Conservation (phyloP, 768 basidiomycete genomes). For the Russula virescens region DNA sequence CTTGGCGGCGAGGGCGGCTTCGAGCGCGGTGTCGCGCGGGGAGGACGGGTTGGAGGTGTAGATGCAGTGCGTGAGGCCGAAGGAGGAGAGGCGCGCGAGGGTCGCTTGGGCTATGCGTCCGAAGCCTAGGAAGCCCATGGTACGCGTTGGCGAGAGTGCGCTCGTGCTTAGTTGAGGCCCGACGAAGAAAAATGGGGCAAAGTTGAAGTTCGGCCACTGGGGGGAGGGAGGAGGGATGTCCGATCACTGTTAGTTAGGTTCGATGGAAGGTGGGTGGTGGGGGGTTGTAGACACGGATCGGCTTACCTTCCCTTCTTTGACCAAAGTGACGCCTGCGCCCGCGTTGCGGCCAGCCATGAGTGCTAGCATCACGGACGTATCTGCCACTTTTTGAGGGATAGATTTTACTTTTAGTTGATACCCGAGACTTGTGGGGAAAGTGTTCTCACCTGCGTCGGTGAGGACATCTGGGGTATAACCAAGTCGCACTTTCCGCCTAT, state of each 20-base stretch:
- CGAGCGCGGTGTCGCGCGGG: conserved; percentile 35
- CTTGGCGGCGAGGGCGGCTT: conserved; percentile 32
- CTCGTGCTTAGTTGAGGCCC: conserved; percentile 73
- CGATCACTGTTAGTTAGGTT: background rate
- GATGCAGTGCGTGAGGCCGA: conserved; percentile 70
- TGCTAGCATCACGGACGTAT: conserved; percentile 82
- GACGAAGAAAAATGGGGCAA: conserved; percentile 81
- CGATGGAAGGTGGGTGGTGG: background rate
- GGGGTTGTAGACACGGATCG: background rate
- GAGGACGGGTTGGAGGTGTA: conserved; percentile 60
- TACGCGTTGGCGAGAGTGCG: conserved; percentile 46
- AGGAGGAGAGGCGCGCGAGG: conserved; percentile 70
- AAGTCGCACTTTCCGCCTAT: conserved; percentile 57
- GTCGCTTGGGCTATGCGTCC: conserved; percentile 90
- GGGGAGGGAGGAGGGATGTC: background rate
- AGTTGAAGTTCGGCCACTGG: conserved; percentile 75
- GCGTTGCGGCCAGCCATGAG: conserved; percentile 90
- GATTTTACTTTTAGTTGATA: background rate
- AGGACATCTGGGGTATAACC: conserved; percentile 95
- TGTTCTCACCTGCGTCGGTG: conserved; percentile 70
- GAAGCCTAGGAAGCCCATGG: conserved; percentile 89
- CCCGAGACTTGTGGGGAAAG: background rate
- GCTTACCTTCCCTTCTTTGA: conserved; percentile 63
- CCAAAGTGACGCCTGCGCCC: conserved; percentile 55
- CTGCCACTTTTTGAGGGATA: conserved; percentile 62